These are phyloP conservation scores for Aspergillus sp. DNA, from an alignment of 2,329 filamentous ascomycete genomes.

Conservation along the genomic window DNA sequence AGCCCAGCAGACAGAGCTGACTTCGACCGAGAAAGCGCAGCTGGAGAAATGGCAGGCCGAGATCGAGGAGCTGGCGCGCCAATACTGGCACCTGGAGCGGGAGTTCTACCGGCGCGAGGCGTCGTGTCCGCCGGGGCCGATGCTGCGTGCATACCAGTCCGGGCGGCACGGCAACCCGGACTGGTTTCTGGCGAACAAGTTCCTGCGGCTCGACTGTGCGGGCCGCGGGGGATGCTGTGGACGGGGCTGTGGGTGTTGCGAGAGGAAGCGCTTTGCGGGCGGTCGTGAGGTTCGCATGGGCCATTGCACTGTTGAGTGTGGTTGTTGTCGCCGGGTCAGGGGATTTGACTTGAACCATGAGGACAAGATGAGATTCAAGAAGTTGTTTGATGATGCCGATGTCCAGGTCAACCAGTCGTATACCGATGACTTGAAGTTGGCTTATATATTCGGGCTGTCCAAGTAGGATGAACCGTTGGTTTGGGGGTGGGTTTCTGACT, in stretches of 20 bases:
- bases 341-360: conserved; percentile 7
- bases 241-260: conserved; percentile 13
- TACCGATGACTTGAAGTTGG: neutral
- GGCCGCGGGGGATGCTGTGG: conserved; percentile 12
- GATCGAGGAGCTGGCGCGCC: neutral
- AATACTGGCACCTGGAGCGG: conserved; percentile 7
- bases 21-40: neutral
- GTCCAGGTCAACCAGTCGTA: conserved; percentile 4
- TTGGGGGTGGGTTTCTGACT: neutral
- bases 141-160: neutral
- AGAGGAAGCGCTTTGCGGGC: neutral
- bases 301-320: conserved; percentile 8
- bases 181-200: conserved; percentile 9
- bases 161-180: neutral
- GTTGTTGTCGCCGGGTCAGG: conserved; percentile 6
- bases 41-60: neutral
- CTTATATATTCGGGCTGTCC: conserved; percentile 5
- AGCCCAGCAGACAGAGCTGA: neutral
- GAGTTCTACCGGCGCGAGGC: conserved; percentile 6
- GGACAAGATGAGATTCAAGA: conserved; percentile 3
- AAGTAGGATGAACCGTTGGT: neutral
- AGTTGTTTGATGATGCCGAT: conserved; percentile 3
- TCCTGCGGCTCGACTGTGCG: conserved; percentile 10
- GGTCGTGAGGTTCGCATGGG: neutral
- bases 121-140: neutral